These are phyloP conservation scores for Globisporangium camurandrum DNA, from an alignment of 352 stramenopile genomes.

Conservation along the genomic window DNA sequence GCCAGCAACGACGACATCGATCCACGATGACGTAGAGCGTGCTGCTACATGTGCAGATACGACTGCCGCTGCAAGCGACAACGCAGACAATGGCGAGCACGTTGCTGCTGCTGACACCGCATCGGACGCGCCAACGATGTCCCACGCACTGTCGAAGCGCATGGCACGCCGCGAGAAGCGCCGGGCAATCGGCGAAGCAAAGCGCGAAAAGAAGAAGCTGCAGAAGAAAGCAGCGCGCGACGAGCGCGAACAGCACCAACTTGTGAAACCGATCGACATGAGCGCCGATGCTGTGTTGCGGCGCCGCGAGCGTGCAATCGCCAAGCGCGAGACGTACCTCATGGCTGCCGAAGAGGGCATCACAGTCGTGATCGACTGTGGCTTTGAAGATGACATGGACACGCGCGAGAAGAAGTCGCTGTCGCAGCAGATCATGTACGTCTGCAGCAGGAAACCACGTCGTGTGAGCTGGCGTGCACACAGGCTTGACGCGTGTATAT, in stretches of 20 bases:
- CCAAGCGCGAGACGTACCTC: slow-evolving; percentile 66
- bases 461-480: slow-evolving; percentile 1
- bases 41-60: background rate
- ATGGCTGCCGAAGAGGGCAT: slow-evolving; percentile 80
- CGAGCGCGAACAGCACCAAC: slow-evolving; percentile 18
- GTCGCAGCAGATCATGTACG: slow-evolving; percentile 91
- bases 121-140: background rate
- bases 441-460: too few relatives aligned
- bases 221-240: slow-evolving; percentile 39
- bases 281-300: slow-evolving; percentile 62
- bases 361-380: slow-evolving; percentile 90
- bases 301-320: slow-evolving; percentile 47
- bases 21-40: too few relatives aligned
- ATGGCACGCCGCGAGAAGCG: slow-evolving; percentile 51
- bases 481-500: background rate
- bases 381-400: slow-evolving; percentile 91
- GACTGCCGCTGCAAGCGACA: background rate
- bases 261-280: slow-evolving; percentile 69
- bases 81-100: background rate
- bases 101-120: background rate
- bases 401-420: slow-evolving; percentile 91
- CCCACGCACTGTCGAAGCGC: slow-evolving; percentile 33
- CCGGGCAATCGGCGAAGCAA: slow-evolving; percentile 61
- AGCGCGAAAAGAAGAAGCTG: slow-evolving; percentile 84
- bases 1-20: background rate